These are phyloP conservation scores for Avicennia marina DNA, from an alignment of 257 asterid genomes.

Conservation along the genomic window DNA sequence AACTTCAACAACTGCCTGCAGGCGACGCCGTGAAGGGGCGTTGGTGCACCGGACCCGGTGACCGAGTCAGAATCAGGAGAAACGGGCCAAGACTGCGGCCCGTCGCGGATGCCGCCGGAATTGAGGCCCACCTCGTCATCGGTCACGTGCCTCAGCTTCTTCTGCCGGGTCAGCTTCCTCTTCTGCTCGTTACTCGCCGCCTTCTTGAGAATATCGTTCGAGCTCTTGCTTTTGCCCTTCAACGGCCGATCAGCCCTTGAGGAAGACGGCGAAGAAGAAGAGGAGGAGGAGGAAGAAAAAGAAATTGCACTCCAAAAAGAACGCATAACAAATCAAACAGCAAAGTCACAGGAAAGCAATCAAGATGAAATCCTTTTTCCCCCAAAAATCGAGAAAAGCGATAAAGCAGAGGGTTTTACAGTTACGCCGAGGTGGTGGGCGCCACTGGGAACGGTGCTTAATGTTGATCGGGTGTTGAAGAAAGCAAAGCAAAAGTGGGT, in stretches of 20 bases:
- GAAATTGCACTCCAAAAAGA: too few relatives aligned
- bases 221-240: slow-evolving; percentile 40
- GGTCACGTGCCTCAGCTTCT: slow-evolving; percentile 49
- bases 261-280: too few relatives aligned
- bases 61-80: slow-evolving; percentile 45
- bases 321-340: too few relatives aligned
- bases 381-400: too few relatives aligned
- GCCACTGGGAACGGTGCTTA: too few relatives aligned
- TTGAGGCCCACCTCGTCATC: slow-evolving; percentile 48
- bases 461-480: too few relatives aligned
- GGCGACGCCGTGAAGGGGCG: slow-evolving; percentile 11
- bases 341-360: too few relatives aligned
- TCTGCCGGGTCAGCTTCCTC: slow-evolving; percentile 43
- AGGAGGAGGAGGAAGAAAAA: slow-evolving; percentile 28
- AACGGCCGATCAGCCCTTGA: slow-evolving; percentile 28
- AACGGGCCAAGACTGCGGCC: slow-evolving; percentile 49
- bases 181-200: slow-evolving; percentile 14
- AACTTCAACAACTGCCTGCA: slow-evolving; percentile 50
- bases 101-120: slow-evolving; percentile 9
- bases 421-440: too few relatives aligned
- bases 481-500: too few relatives aligned
- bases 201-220: slow-evolving; percentile 28
- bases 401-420: too few relatives aligned
- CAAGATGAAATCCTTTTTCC: too few relatives aligned
- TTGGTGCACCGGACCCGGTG: slow-evolving; percentile 19